A percentile compares a stretch with the other conserved stretches of the same genome.
Conservation (phyloP, 805 yeast genomes). For the Ogataea pini region DNA sequence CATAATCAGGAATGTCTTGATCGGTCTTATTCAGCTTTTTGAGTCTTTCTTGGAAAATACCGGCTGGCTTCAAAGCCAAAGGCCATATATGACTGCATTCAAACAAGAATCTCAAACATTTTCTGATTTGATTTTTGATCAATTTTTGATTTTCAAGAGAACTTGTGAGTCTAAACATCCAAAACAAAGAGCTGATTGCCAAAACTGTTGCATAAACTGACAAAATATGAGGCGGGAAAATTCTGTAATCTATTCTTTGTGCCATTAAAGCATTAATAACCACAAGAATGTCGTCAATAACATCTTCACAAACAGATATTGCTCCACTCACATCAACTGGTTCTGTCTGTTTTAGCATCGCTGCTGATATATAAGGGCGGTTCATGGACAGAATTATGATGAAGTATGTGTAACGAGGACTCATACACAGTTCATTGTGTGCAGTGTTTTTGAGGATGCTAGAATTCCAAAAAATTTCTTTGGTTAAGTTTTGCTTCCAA, state of each 20-base stretch:
- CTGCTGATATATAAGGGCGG: conserved; percentile 45
- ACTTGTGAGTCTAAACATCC: conserved; percentile 5
- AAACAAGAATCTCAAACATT: conserved; percentile 5
- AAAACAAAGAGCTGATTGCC: conserved; percentile 43
- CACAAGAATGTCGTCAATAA: conserved; percentile 44
- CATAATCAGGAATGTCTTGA: not conserved
- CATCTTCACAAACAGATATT: conserved; percentile 38
- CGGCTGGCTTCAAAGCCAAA: conserved; percentile 13
- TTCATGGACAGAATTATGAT: conserved; percentile 55
- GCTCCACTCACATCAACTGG: conserved; percentile 8
- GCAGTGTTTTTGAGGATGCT: conserved; percentile 42
- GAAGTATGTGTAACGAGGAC: conserved; percentile 57
- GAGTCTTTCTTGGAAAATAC: conserved; percentile 10
- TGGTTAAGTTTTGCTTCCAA: conserved; percentile 53
- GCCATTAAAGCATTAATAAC: conserved; percentile 40
- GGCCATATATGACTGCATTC: conserved; percentile 16
- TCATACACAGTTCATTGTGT: conserved; percentile 53
- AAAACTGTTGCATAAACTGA: conserved; percentile 48
- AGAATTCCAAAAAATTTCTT: conserved; percentile 51
- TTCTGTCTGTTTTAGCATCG: conserved; percentile 13
- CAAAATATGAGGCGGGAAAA: conserved; percentile 43
- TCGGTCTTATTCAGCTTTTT: conserved; percentile 1
- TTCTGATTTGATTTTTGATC: conserved; percentile 3
- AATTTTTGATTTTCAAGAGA: not conserved
- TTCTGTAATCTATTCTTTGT: conserved; percentile 37